A percentile compares a stretch with the other conserved stretches of the same genome.
phyloP scores from a whole-genome alignment of 352 stramenopile species.

The Globisporangium spiculum region DNA sequence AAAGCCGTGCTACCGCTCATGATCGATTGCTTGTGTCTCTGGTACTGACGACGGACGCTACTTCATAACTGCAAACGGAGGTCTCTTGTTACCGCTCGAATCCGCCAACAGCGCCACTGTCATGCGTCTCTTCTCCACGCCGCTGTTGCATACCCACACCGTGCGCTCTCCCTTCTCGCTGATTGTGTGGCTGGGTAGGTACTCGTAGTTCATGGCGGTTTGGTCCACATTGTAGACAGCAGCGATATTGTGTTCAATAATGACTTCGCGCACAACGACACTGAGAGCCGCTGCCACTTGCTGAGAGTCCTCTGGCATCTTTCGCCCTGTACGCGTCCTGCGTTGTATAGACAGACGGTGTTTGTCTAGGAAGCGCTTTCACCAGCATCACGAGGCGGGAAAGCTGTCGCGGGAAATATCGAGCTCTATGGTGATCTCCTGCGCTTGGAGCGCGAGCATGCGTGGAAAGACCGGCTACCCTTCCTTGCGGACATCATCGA shows the following conservation, averaged over 20 bases:
- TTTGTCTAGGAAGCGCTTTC: background rate
- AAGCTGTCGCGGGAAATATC: background rate
- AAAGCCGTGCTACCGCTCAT: constrained; percentile 23
- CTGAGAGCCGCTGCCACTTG: background rate
- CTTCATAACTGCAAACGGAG: constrained; percentile 25
- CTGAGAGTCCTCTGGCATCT: background rate
- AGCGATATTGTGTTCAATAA: constrained; percentile 10
- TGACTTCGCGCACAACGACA: background rate
- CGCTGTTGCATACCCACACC: constrained; percentile 21
- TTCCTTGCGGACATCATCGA: background rate
- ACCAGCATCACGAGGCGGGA: background rate
- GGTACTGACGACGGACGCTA: constrained; percentile 11
- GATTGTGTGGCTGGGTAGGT: constrained; percentile 23
- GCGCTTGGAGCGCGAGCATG: background rate
- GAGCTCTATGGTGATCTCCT: background rate
- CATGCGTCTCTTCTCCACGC: constrained; percentile 20
- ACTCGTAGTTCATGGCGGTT: constrained; percentile 28
- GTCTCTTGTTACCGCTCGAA: constrained; percentile 11
- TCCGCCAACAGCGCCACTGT: constrained; percentile 20
- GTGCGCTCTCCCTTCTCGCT: constrained; percentile 12
- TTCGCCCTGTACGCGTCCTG: background rate
- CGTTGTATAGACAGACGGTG: background rate
- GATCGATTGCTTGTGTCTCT: constrained; percentile 17
- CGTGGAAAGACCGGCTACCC: background rate
- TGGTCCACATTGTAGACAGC: constrained; percentile 25